These are phyloP conservation scores for Microcyclospora tardicrescens DNA, from an alignment of 2,329 filamentous ascomycete species.

Conservation along the genomic window DNA sequence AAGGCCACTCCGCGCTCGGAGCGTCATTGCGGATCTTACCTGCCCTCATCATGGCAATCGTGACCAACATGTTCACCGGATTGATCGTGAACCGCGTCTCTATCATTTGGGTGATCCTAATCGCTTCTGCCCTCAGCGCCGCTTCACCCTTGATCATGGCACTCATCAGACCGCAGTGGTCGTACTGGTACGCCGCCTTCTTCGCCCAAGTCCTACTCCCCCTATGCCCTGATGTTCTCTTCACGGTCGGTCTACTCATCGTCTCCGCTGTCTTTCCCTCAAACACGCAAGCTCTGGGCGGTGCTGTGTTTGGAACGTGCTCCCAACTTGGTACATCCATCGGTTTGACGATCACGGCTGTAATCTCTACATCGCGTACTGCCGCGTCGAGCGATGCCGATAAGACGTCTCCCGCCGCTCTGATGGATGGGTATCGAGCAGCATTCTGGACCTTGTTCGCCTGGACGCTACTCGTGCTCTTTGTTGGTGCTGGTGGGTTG, in stretches of 20 bases:
- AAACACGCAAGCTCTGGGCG: slow-evolving; percentile 31
- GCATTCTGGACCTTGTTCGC: slow-evolving; percentile 33
- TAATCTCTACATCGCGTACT: slow-evolving; percentile 23
- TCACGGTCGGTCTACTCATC: slow-evolving; percentile 31
- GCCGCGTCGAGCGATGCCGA: slow-evolving; percentile 10
- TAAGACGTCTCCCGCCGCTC: slow-evolving; percentile 22
- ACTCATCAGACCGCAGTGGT: slow-evolving; percentile 33
- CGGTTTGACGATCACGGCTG: slow-evolving; percentile 26
- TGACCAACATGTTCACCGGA: slow-evolving; percentile 16
- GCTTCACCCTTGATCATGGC: slow-evolving; percentile 44
- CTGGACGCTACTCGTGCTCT: slow-evolving; percentile 17
- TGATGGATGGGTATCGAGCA: slow-evolving; percentile 30
- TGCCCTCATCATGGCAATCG: slow-evolving; percentile 30
- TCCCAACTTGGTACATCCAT: slow-evolving; percentile 31
- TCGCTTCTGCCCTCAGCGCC: slow-evolving; percentile 24
- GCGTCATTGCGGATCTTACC: slow-evolving; percentile 37
- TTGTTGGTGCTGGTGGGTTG: slow-evolving; percentile 28
- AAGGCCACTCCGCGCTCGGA: slow-evolving; percentile 32
- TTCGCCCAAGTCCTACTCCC: slow-evolving; percentile 25
- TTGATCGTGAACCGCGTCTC: slow-evolving; percentile 2
- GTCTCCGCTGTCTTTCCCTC: slow-evolving; percentile 30
- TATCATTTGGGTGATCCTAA: not conserved
- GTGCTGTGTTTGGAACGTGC: slow-evolving; percentile 34
- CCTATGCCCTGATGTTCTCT: slow-evolving; percentile 31
- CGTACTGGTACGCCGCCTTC: slow-evolving; percentile 33